phyloP scores from a whole-genome alignment of 257 asterid genomes.

The Nyctanthes arbortristis region DNA sequence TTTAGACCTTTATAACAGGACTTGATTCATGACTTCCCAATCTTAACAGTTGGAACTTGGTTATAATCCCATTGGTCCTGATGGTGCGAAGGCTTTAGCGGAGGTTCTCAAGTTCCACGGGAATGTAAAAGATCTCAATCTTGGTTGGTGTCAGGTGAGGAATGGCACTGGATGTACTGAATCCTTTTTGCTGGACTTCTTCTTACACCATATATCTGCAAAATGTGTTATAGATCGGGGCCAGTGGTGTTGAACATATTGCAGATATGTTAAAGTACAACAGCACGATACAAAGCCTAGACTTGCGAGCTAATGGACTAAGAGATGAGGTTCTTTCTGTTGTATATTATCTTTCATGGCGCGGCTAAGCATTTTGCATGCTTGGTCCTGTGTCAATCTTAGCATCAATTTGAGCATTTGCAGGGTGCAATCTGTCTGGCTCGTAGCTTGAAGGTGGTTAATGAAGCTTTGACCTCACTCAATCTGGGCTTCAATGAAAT shows the following conservation, averaged over 20 bases:
- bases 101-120: conserved; percentile 95
- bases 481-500: conserved; percentile 96
- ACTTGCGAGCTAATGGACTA: conserved; percentile 91
- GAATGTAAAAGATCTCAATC: conserved; percentile 72
- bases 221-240: conserved; percentile 62
- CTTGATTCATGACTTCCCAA: not conserved
- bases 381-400: conserved; percentile 5
- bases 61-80: conserved; percentile 96
- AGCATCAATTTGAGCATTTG: conserved; percentile 13
- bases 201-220: conserved; percentile 22
- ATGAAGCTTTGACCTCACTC: conserved; percentile 77
- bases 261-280: conserved; percentile 95
- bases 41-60: conserved; percentile 79
- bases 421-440: conserved; percentile 89
- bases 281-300: conserved; percentile 71
- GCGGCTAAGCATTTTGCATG: conserved; percentile 1
- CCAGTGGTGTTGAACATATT: conserved; percentile 74
- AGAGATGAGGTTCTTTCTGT: conserved; percentile 70
- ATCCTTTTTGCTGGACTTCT: conserved; percentile 9
- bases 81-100: conserved; percentile 85
- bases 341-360: not conserved
- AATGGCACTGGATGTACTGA: not conserved
- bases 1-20: not conserved
- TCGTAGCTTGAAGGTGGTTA: conserved; percentile 88
- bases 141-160: conserved; percentile 98